Percentiles rank a stretch among this genome's conserved stretches.
Evolutionary conservation across 805 yeast genomes (phyloP).

Genomic region (Naumovozyma castellii): DNA sequence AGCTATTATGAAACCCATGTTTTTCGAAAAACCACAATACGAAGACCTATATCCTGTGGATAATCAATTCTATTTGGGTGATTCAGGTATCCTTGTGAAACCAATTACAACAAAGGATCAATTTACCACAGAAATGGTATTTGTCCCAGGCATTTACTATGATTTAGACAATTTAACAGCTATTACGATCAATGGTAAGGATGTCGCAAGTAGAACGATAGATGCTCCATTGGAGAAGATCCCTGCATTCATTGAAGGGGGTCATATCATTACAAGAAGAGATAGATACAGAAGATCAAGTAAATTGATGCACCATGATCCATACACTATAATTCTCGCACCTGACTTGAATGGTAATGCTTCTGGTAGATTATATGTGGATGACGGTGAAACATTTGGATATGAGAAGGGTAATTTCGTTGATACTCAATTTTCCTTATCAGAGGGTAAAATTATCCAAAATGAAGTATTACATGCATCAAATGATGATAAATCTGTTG

Average conservation of each 20-base stretch:
- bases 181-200: conserved; percentile 25
- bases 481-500: conserved; percentile 20
- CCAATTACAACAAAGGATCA: conserved; percentile 62
- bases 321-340: conserved; percentile 66
- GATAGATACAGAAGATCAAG: conserved; percentile 75
- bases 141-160: conserved; percentile 48
- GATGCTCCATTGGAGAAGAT: conserved; percentile 47
- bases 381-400: conserved; percentile 72
- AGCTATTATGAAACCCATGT: conserved; percentile 65
- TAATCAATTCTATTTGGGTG: conserved; percentile 75
- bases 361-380: conserved; percentile 56
- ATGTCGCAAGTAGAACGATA: conserved; percentile 20
- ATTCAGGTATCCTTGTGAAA: conserved; percentile 60
- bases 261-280: conserved; percentile 57
- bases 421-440: conserved; percentile 33
- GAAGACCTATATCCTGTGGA: conserved; percentile 48
- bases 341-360: conserved; percentile 43
- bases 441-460: conserved; percentile 26
- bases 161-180: conserved; percentile 36
- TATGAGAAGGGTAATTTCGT: conserved; percentile 44
- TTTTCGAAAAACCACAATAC: conserved; percentile 42
- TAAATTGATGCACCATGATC: conserved; percentile 65
- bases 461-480: conserved; percentile 23
- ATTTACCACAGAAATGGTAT: conserved; percentile 25
- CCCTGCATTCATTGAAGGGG: conserved; percentile 74